Percentiles rank a stretch among this genome's conserved stretches.
These are phyloP conservation scores for Pelargonium fulgidum DNA, from an alignment of 441 rosid species.

Conservation along the genomic window DNA sequence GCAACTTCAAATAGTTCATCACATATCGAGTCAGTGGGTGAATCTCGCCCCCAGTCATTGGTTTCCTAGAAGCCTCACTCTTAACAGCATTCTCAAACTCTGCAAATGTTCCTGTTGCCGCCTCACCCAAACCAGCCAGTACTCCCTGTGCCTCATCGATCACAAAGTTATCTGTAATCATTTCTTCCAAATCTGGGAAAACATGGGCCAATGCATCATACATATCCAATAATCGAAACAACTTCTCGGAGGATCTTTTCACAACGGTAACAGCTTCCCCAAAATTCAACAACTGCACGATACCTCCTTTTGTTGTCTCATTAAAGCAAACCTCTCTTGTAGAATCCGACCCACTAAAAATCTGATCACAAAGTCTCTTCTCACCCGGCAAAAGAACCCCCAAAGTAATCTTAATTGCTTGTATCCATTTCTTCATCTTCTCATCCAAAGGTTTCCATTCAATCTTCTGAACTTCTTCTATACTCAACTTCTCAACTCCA, in stretches of 20 bases:
- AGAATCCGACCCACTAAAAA: constrained; percentile 48
- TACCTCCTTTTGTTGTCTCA: constrained; percentile 69
- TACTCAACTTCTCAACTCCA: constrained; percentile 85
- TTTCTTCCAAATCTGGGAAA: constrained; percentile 41
- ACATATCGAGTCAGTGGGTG: constrained; percentile 92
- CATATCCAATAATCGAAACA: constrained; percentile 90
- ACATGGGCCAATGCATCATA: constrained; percentile 65
- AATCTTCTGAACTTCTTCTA: constrained; percentile 90
- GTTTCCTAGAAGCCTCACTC: constrained; percentile 73
- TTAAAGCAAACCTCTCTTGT: constrained; percentile 70
- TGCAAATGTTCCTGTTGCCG: constrained; percentile 77
- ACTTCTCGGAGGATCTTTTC: constrained; percentile 76
- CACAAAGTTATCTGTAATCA: constrained; percentile 55
- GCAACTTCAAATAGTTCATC: constrained; percentile 81
- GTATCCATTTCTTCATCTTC: constrained; percentile 97
- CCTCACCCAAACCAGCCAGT: constrained; percentile 53
- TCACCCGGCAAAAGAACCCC: constrained; percentile 76
- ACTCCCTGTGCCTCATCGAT: constrained; percentile 59
- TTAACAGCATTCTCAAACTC: constrained; percentile 85
- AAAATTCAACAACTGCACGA: constrained; percentile 83
- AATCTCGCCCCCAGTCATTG: constrained; percentile 78
- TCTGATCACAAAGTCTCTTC: constrained; percentile 71
- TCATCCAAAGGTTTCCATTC: constrained; percentile 88
- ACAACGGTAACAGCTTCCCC: constrained; percentile 84
- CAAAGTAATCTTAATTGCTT: constrained; percentile 65